Evolutionary conservation across 2,329 filamentous ascomycete species (phyloP), one percentile per base, ranked within the genome.

Genomic region (Fusarium napiforme): DNA sequence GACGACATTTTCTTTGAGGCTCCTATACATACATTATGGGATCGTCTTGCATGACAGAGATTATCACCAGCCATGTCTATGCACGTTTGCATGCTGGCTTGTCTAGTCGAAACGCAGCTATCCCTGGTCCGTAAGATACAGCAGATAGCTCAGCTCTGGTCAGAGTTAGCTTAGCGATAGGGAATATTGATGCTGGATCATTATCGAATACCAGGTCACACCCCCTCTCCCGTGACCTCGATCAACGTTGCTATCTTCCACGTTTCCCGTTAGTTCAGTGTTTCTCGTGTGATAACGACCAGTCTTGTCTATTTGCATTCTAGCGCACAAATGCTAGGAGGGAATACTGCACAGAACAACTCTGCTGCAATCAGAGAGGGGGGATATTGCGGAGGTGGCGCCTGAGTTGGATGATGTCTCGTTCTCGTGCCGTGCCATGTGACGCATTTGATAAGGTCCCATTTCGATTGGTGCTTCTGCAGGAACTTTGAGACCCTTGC

Each of bases 401-500:
- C 64, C 55, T 74, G 59, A 50, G 67, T 74, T 73, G 42, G 34
- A 55, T 30, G 42, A 69, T 64, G 69, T 72, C 55, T 72, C 57
- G 45, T 57, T 57, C 30, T 55, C 30, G 46, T 68, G 59, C 55
- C 40, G 61, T 50, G 43, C 69, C 67, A 74, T 74, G 67, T 72
- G 71, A 74, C 57, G 61, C 73, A 40, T 40, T 61, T 74, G 36
- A 37, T 67, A 28, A 58, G 49, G 70, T 39, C 46, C 39, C 42
- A 52, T 19, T 73, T 53, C 40, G 50, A 69, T 72, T 71, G 59
- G 62, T 64, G 39, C 34, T 66, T 45, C 71, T 74, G 61, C 71
- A 73, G 71, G 71, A 74, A 73, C 71, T 73, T 45, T 62, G 55
- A 68, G 62, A 72, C 71, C 67, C 71, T 74, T 52, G 65, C 52